A percentile compares a stretch with the other conserved stretches of the same genome.
Evolutionary conservation across 2,329 filamentous ascomycete species (phyloP).

Genomic region (Calonectria naviculata): DNA sequence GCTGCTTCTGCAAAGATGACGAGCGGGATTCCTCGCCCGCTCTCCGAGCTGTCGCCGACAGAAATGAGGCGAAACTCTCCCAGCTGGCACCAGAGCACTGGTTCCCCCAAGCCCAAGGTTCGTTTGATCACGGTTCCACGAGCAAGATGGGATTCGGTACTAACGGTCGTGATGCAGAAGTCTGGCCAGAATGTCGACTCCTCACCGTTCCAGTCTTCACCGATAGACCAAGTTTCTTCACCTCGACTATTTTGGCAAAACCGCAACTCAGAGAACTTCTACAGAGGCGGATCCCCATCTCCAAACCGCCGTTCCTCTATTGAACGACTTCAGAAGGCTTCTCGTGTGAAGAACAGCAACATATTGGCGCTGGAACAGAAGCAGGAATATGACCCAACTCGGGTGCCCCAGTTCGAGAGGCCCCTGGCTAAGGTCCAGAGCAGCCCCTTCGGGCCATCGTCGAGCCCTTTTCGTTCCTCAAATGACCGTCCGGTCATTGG

Average conservation of each 20-base stretch:
- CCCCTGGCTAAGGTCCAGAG: conserved; percentile 82
- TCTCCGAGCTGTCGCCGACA: conserved; percentile 89
- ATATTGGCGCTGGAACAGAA: conserved; percentile 95
- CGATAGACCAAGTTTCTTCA: conserved; percentile 75
- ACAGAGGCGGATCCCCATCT: conserved; percentile 71
- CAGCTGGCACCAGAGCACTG: conserved; percentile 82
- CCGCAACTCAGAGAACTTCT: conserved; percentile 79
- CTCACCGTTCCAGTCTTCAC: conserved; percentile 88
- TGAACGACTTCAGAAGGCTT: conserved; percentile 93
- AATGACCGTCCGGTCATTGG: conserved; percentile 53
- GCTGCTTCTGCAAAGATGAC: conserved; percentile 73
- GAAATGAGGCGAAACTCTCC: conserved; percentile 92
- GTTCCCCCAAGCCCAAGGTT: conserved; percentile 54
- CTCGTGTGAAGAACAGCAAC: conserved; percentile 97
- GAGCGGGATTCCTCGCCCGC: conserved; percentile 74
- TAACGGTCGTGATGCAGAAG: conserved; percentile 63
- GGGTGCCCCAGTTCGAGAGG: conserved; percentile 81
- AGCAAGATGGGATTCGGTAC: conserved; percentile 36
- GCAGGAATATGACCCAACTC: conserved; percentile 89
- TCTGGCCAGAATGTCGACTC: conserved; percentile 77
- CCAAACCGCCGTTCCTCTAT: conserved; percentile 89
- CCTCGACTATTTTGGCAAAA: conserved; percentile 94
- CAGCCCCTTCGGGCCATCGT: conserved; percentile 73
- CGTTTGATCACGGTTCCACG: conserved; percentile 24
- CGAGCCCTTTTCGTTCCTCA: conserved; percentile 65